Evolutionary conservation across 179 eudicot genomes (phyloP), one percentile per base, ranked within the genome.

Genomic region (Drosera spatulata): DNA sequence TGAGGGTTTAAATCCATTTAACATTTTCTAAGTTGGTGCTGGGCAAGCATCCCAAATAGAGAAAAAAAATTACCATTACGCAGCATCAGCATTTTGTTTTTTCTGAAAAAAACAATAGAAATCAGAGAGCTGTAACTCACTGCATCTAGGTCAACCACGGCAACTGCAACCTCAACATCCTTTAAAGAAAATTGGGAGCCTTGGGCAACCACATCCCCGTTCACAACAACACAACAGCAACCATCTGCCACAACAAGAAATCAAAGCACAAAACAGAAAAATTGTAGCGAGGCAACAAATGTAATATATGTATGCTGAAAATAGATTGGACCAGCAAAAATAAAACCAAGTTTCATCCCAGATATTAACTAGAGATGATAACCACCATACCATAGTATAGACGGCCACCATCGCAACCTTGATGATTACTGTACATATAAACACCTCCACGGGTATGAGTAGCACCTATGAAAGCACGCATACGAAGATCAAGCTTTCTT

Each of bases 341-440:
- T 0, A 0, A 22, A 22, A 22, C 33, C 33, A 22, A 22, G 33
- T 22, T 22, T 22, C 33, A 22, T 22, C 33, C 33, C 33, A 22
- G 33, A 22, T 22, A 22, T 22, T 22, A 66, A 59, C 40, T 41
- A 41, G 10, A 10, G 11, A 50, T 39, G 44, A 4, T 50, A 41
- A 13, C 38, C 50, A 13, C 47, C 61, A 47, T 71, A 93, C 99
- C 99, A 69, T 84, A 93, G 66, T 93, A 89, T 61, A 89, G 84
- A 64, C 97, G 94, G 45, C 97, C 80, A 66, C 99, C 97, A 72
- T 93, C 97, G 77, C 99, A 93, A 71, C 97, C 99, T 73, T 86
- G 97, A 10, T 93, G 97, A 73, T 93, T 93, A 66, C 99, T 89
- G 66, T 89, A 93, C 97, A 93, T 86, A 72, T 93, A 89, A 59